Conservation (phyloP, 2,329 filamentous ascomycete species). For the Fusarium sp. region DNA sequence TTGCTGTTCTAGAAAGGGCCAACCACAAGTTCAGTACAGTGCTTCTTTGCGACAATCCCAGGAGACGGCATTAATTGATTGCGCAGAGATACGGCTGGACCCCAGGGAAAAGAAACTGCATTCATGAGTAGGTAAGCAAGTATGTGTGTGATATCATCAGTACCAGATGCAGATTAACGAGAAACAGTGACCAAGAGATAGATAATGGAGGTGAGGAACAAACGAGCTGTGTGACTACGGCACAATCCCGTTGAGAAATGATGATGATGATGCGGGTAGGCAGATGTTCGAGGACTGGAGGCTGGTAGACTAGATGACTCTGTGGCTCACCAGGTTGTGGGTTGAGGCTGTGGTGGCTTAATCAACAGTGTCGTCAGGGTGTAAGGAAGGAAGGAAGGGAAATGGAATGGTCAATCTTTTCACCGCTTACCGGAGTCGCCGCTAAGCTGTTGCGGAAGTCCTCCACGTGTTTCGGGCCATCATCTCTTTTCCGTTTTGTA, state of each 20-base stretch:
- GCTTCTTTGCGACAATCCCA: not conserved
- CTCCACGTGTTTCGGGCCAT: conserved; percentile 45
- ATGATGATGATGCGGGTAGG: conserved; percentile 12
- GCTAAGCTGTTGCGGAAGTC: conserved; percentile 47
- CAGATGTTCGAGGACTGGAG: not conserved
- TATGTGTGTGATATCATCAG: not conserved
- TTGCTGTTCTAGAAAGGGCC: not conserved
- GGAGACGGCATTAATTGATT: not conserved
- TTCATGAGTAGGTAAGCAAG: not conserved
- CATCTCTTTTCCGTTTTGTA: conserved; percentile 20
- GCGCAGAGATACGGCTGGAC: not conserved
- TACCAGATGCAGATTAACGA: conserved; percentile 10
- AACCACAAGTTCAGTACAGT: not conserved
- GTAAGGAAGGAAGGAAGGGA: not conserved
- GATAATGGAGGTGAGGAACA: conserved; percentile 8
- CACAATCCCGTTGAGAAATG: conserved; percentile 1
- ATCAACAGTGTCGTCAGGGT: not conserved
- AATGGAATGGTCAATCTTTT: conserved; percentile 43
- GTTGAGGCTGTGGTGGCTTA: conserved; percentile 38
- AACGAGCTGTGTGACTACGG: conserved; percentile 12
- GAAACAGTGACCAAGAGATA: conserved; percentile 4
- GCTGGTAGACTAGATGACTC: conserved; percentile 14
- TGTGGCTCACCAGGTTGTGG: conserved; percentile 34
- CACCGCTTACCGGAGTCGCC: conserved; percentile 42
- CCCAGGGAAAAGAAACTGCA: not conserved